Conservation (phyloP, 1,284 basidiomycete genomes). For the Apiotrichum montevideense region DNA sequence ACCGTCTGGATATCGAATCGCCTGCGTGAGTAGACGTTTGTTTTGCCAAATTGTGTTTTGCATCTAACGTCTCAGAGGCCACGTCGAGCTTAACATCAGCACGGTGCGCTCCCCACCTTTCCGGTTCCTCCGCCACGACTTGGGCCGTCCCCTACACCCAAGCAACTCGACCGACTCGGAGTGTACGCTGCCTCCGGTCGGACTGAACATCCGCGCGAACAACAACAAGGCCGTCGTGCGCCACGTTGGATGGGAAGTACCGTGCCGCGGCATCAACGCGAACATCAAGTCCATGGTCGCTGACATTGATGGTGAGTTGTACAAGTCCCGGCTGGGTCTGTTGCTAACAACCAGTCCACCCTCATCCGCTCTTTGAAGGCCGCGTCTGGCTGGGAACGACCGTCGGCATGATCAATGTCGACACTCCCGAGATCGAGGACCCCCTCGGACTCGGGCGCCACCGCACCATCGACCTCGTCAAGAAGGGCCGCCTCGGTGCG, state of each 20-base stretch:
- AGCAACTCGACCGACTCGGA: background rate
- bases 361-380: slow-evolving; percentile 16
- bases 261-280: slow-evolving; percentile 11
- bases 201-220: slow-evolving; percentile 3
- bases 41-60: background rate
- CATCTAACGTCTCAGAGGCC: slow-evolving; percentile 5
- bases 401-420: slow-evolving; percentile 12
- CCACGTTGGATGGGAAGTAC: slow-evolving; percentile 15
- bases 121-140: background rate
- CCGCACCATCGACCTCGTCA: background rate
- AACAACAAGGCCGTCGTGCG: slow-evolving; percentile 7
- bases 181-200: slow-evolving; percentile 11
- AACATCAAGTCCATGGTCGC: slow-evolving; percentile 6
- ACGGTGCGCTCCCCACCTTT: background rate
- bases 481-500: background rate
- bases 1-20: slow-evolving; percentile 1
- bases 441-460: slow-evolving; percentile 1
- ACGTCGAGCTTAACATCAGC: slow-evolving; percentile 6
- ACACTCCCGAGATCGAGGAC: background rate
- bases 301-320: slow-evolving; percentile 8
- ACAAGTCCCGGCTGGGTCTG: too few relatives aligned
- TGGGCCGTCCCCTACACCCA: too few relatives aligned
- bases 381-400: slow-evolving; percentile 5
- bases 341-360: slow-evolving; percentile 1
- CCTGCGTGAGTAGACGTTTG: background rate